Percentiles rank a stretch among this genome's conserved stretches.
phyloP scores from a whole-genome alignment of 2,329 filamentous ascomycete genomes.

The Cucurbitaria berberidis region DNA sequence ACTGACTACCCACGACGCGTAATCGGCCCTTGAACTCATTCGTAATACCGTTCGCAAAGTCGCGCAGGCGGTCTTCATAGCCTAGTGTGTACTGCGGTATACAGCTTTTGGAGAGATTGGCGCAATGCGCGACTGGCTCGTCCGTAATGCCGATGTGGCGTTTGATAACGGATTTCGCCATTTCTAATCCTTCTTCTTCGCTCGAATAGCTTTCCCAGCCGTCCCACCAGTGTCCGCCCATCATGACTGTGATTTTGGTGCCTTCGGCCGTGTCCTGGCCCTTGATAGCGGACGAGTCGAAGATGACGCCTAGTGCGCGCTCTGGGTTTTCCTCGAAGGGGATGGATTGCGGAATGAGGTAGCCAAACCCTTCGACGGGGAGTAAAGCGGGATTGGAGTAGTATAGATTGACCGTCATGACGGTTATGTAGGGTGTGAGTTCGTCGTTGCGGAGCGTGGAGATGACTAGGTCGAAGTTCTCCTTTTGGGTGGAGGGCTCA shows the following conservation, averaged over 20 bases:
- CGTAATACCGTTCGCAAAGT: slow-evolving; percentile 62
- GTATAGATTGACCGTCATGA: slow-evolving; percentile 93
- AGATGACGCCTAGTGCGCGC: slow-evolving; percentile 86
- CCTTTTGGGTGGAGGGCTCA: slow-evolving; percentile 14
- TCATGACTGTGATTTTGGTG: slow-evolving; percentile 91
- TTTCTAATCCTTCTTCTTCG: slow-evolving; percentile 68
- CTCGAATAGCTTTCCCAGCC: slow-evolving; percentile 66
- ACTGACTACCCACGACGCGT: slow-evolving; percentile 63
- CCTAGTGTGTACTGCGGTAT: slow-evolving; percentile 91
- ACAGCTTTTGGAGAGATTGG: slow-evolving; percentile 70
- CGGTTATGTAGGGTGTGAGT: slow-evolving; percentile 71
- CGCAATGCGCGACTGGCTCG: slow-evolving; percentile 65
- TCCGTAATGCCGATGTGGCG: slow-evolving; percentile 76
- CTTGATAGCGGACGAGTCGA: slow-evolving; percentile 74
- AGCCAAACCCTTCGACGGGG: slow-evolving; percentile 79
- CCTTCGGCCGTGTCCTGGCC: slow-evolving; percentile 65
- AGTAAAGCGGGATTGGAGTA: slow-evolving; percentile 71
- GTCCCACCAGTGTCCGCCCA: slow-evolving; percentile 93
- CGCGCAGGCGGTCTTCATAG: slow-evolving; percentile 68
- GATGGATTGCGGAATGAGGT: slow-evolving; percentile 81
- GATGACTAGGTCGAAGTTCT: slow-evolving; percentile 39
- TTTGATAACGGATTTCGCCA: slow-evolving; percentile 72
- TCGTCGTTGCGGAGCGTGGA: slow-evolving; percentile 51
- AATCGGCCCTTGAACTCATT: slow-evolving; percentile 66
- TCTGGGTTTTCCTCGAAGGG: slow-evolving; percentile 78